Evolutionary conservation across 352 stramenopile species (phyloP).

Genomic region (Phytopythium sindhum): DNA sequence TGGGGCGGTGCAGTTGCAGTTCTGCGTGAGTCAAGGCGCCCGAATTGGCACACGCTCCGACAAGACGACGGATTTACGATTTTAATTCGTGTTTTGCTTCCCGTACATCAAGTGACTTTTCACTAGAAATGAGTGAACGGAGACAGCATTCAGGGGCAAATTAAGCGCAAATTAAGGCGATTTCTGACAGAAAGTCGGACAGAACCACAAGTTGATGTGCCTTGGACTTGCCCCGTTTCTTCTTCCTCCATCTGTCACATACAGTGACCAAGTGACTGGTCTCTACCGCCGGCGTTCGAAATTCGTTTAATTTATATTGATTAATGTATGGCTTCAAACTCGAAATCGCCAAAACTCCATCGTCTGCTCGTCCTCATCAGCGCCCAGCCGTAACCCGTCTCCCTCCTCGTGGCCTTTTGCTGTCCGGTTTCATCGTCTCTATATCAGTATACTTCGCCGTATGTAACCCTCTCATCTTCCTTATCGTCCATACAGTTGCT

Average conservation of each 20-base stretch:
- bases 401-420: constrained; percentile 1
- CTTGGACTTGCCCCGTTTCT: background rate
- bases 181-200: background rate
- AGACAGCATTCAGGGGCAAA: too few species aligned
- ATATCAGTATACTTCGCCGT: background rate
- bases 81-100: too few species aligned
- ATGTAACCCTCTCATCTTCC: background rate
- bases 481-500: background rate
- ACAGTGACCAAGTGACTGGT: background rate
- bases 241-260: background rate
- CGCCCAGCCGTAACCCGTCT: background rate
- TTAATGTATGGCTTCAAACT: background rate
- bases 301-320: background rate
- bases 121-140: too few species aligned
- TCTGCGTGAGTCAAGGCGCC: too few species aligned
- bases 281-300: background rate
- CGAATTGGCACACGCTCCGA: too few species aligned
- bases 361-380: background rate
- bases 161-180: background rate
- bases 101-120: too few species aligned
- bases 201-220: too few species aligned
- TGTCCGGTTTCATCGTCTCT: background rate
- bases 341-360: background rate
- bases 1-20: too few species aligned
- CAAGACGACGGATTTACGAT: too few species aligned